These are phyloP conservation scores for Fomitopsis serialis DNA, from an alignment of 768 basidiomycete genomes.

Conservation along the genomic window DNA sequence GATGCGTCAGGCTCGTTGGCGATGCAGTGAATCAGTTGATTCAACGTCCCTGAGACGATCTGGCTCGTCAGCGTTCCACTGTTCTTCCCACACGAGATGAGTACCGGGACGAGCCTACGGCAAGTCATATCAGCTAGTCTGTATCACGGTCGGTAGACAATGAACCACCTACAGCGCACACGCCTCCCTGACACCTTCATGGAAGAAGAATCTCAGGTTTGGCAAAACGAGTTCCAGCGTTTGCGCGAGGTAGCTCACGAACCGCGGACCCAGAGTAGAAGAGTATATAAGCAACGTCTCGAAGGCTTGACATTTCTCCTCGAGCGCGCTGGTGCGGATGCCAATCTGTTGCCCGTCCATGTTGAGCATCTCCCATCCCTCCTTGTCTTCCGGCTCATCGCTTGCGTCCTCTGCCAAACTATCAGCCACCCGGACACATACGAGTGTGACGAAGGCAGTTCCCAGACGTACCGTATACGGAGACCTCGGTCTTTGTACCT, in stretches of 20 bases:
- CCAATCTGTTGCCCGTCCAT: constrained; percentile 76
- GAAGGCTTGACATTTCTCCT: constrained; percentile 86
- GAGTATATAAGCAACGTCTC: constrained; percentile 82
- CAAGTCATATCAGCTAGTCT: background rate
- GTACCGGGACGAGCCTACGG: constrained; percentile 63
- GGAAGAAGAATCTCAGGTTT: constrained; percentile 70
- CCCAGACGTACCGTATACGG: constrained; percentile 52
- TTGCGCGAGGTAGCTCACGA: constrained; percentile 70
- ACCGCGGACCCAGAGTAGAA: constrained; percentile 57
- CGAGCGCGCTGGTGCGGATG: constrained; percentile 74
- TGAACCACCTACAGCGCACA: constrained; percentile 51
- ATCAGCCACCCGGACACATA: constrained; percentile 2
- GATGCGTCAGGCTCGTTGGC: constrained; percentile 67
- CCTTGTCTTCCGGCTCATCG: constrained; percentile 49
- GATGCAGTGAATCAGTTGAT: constrained; percentile 58
- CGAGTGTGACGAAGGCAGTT: background rate
- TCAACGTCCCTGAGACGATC: constrained; percentile 66
- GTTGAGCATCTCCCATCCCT: constrained; percentile 75
- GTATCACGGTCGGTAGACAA: background rate
- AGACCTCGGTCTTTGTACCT: constrained; percentile 74
- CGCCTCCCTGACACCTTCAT: constrained; percentile 80
- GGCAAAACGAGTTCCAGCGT: constrained; percentile 69
- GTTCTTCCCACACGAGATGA: constrained; percentile 62
- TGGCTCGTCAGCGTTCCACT: constrained; percentile 58
- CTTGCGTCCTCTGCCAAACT: constrained; percentile 39